phyloP scores from a whole-genome alignment of 108 stramenopile genomes.

The Pseudonitzschia delicatissima region DNA sequence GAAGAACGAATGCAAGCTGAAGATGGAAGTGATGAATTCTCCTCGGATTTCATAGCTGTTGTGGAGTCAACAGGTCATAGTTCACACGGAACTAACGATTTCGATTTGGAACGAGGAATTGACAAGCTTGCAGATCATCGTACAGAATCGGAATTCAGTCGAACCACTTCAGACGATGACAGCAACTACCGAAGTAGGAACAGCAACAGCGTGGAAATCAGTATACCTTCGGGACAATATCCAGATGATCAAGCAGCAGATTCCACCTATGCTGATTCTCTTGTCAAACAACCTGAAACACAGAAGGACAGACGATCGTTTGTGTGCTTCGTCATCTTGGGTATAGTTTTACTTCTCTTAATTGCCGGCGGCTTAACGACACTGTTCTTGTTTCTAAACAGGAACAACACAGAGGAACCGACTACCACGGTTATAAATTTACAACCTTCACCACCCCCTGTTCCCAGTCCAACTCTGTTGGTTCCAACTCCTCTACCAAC shows the following conservation, averaged over 20 bases:
- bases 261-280: not conserved
- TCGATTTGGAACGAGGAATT: constrained; percentile 8
- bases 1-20: not conserved
- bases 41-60: not conserved
- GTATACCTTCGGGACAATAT: not conserved
- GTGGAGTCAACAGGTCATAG: not conserved
- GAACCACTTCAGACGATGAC: not conserved
- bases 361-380: constrained; percentile 19
- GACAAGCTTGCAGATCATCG: not conserved
- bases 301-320: not conserved
- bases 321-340: not conserved
- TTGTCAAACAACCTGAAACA: not conserved
- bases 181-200: not conserved
- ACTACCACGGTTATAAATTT: not conserved
- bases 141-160: not conserved
- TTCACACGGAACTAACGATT: not conserved
- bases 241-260: not conserved
- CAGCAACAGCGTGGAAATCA: not conserved
- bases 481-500: not conserved
- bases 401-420: not conserved
- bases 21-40: not conserved
- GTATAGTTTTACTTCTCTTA: constrained; percentile 6
- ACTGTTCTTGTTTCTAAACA: not conserved
- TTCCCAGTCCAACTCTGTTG: not conserved
- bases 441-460: not conserved